phyloP scores from a whole-genome alignment of 164 flowering plant genomes.

The Cinnamomum chago region DNA sequence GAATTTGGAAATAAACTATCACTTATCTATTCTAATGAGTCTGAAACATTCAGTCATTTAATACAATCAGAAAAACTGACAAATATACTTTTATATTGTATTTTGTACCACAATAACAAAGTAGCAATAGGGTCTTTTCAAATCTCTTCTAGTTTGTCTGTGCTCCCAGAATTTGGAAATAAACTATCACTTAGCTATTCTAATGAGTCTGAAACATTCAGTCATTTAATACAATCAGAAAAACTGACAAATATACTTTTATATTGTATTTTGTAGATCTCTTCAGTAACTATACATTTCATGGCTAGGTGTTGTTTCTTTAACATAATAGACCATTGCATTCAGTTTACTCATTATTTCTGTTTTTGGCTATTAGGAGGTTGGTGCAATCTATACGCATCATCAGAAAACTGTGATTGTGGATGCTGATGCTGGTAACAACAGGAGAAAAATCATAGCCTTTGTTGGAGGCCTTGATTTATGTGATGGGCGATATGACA shows the following conservation, averaged over 20 bases:
- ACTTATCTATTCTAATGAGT: no score
- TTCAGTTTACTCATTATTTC: neutral
- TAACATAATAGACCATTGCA: neutral
- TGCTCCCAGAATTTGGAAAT: no score
- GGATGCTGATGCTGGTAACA: conserved; percentile 75
- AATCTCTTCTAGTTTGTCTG: no score
- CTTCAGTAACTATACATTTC: neutral
- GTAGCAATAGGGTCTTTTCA: no score
- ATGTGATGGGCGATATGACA: conserved; percentile 85
- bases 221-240: no score
- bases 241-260: neutral
- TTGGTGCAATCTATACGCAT: conserved; percentile 75
- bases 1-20: no score
- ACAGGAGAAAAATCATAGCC: conserved; percentile 66
- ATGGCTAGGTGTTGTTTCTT: neutral
- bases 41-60: no score
- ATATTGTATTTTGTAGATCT: neutral
- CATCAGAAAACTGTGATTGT: conserved; percentile 87
- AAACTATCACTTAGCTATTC: no score
- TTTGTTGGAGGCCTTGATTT: conserved; percentile 91
- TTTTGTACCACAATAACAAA: neutral
- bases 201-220: no score
- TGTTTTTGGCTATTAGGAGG: conserved; percentile 47
- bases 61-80: no score
- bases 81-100: neutral